Evolutionary conservation across 2,329 filamentous ascomycete species (phyloP).

Genomic region (Fusarium staphyleae): DNA sequence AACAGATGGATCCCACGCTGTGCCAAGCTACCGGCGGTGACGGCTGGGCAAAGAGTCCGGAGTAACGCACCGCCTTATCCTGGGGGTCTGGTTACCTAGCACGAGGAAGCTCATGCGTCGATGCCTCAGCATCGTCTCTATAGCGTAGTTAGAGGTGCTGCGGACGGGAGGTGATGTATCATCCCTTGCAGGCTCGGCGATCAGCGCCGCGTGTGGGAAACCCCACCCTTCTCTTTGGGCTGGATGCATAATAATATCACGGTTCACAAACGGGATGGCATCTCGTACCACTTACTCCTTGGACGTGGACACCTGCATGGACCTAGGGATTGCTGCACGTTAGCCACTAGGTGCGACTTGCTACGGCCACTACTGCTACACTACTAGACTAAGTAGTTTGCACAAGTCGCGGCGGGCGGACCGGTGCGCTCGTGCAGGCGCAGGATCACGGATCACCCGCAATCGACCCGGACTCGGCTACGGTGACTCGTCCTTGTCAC

Average conservation of each 20-base stretch:
- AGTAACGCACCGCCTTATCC: conserved; percentile 8
- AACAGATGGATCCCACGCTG: conserved; percentile 2
- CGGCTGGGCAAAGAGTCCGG: background rate
- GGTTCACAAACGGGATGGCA: conserved; percentile 27
- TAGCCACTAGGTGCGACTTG: conserved; percentile 7
- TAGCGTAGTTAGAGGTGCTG: conserved; percentile 13
- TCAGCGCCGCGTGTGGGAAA: conserved; percentile 31
- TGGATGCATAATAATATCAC: conserved; percentile 27
- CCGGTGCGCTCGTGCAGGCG: conserved; percentile 49
- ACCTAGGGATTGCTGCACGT: conserved; percentile 14
- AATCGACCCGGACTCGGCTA: conserved; percentile 39
- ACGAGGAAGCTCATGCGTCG: conserved; percentile 8
- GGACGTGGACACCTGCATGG: conserved; percentile 31
- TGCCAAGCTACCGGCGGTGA: conserved; percentile 10
- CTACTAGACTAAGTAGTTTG: conserved; percentile 1
- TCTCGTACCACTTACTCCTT: conserved; percentile 35
- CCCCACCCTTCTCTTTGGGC: conserved; percentile 35
- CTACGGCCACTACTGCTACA: conserved; percentile 1
- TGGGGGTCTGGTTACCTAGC: conserved; percentile 5
- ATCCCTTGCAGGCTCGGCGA: conserved; percentile 36
- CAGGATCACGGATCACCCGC: conserved; percentile 43
- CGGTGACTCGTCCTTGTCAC: conserved; percentile 23
- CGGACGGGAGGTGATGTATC: conserved; percentile 7
- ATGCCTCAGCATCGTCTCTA: conserved; percentile 2
- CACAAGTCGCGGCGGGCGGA: conserved; percentile 40